Evolutionary conservation across 2,329 filamentous ascomycete genomes (phyloP).

Genomic region (Pseudogymnoascus verrucosus): DNA sequence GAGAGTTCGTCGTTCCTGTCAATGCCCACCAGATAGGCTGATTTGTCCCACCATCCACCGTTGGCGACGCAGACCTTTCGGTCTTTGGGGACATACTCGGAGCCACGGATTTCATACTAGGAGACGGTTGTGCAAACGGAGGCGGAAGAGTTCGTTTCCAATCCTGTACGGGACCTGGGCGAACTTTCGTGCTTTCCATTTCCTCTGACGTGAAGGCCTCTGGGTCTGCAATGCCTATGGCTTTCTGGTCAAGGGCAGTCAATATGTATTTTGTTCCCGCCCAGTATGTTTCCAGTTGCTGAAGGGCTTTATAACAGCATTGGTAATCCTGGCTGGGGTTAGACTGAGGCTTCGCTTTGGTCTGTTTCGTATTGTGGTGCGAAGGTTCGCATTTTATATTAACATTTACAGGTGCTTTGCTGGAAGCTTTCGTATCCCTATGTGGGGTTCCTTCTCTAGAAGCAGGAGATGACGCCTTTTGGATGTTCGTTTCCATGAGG

Average conservation of each 20-base stretch:
- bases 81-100: slow-evolving; percentile 32
- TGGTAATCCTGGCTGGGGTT: slow-evolving; percentile 47
- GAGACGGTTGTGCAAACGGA: slow-evolving; percentile 17
- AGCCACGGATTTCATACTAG: slow-evolving; percentile 27
- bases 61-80: slow-evolving; percentile 39
- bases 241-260: slow-evolving; percentile 78
- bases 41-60: slow-evolving; percentile 33
- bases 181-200: slow-evolving; percentile 60
- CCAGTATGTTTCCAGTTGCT: slow-evolving; percentile 79
- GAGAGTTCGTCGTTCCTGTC: slow-evolving; percentile 80
- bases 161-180: slow-evolving; percentile 33
- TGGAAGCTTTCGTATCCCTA: slow-evolving; percentile 9
- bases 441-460: slow-evolving; percentile 43
- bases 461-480: slow-evolving; percentile 55
- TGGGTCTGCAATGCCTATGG: slow-evolving; percentile 73
- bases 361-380: slow-evolving; percentile 22
- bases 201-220: slow-evolving; percentile 63
- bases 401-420: slow-evolving; percentile 16
- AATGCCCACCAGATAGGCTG: slow-evolving; percentile 73
- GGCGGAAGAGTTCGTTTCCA: slow-evolving; percentile 23
- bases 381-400: slow-evolving; percentile 19
- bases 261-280: slow-evolving; percentile 80
- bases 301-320: slow-evolving; percentile 73
- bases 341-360: neutral
- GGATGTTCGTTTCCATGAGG: slow-evolving; percentile 69